A percentile compares a stretch with the other conserved stretches of the same genome.
Evolutionary conservation across 768 basidiomycete species (phyloP).

Genomic region (Mycena albidolilacea): DNA sequence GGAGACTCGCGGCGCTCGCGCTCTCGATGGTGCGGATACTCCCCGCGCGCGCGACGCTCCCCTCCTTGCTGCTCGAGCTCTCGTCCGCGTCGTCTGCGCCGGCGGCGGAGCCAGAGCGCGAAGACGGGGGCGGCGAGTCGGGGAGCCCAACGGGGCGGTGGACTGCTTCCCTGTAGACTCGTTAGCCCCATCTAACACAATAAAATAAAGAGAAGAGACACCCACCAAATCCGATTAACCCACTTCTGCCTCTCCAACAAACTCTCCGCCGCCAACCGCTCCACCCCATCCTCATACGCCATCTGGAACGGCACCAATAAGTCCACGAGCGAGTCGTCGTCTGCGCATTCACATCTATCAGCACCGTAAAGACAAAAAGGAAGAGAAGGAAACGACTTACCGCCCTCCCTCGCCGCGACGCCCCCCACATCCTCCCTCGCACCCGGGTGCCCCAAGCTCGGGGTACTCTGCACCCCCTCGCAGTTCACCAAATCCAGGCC

Average conservation of each 20-base stretch:
- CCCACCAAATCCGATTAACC: slow-evolving; percentile 92
- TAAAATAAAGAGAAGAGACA: slow-evolving; percentile 33
- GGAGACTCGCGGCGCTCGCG: slow-evolving; percentile 56
- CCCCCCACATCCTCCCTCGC: slow-evolving; percentile 92
- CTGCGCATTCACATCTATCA: no score
- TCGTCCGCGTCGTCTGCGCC: slow-evolving; percentile 27
- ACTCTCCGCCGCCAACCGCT: slow-evolving; percentile 91
- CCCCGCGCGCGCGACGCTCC: slow-evolving; percentile 58
- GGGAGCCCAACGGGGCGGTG: slow-evolving; percentile 60
- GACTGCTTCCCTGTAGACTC: slow-evolving; percentile 79
- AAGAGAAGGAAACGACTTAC: slow-evolving; percentile 43
- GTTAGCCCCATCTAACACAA: slow-evolving; percentile 5
- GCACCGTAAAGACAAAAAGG: not conserved
- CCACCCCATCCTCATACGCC: slow-evolving; percentile 91
- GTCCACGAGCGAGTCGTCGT: slow-evolving; percentile 69
- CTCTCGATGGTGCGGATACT: slow-evolving; percentile 82
- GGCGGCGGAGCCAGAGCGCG: slow-evolving; percentile 50
- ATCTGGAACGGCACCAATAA: slow-evolving; percentile 92
- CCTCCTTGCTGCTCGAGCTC: slow-evolving; percentile 39
- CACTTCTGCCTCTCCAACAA: slow-evolving; percentile 89
- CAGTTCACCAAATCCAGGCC: slow-evolving; percentile 91
- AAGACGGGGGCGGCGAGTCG: slow-evolving; percentile 63
- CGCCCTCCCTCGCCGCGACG: slow-evolving; percentile 76
- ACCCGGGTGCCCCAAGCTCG: slow-evolving; percentile 84
- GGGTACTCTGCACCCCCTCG: slow-evolving; percentile 86